Evolutionary conservation across 306 rosid genomes (phyloP), one percentile per base, ranked within the genome.

Genomic region (Prunus kanzakura): DNA sequence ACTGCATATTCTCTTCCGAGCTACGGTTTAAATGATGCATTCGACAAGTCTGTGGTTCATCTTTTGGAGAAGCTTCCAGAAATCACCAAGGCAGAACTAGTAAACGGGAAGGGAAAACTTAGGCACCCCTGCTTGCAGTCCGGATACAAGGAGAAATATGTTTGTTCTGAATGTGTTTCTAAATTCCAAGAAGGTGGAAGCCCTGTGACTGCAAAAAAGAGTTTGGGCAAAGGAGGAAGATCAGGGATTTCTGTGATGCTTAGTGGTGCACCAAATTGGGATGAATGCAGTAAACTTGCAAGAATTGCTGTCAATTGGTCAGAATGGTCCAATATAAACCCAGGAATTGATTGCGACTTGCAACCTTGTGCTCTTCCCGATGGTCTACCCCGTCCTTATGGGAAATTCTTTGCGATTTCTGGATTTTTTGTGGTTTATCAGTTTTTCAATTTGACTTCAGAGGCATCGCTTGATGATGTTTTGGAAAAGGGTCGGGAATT

Each of bases 401-500:
- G 99, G 49, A 84, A 82, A 61, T 95, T 95, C 75, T 89, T 87
- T 77, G 97, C 89, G 29, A 85, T 95, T 75, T 95, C 97, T 71
- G 99, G 99, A 54, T 95, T 95, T 83, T 95, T 80, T 84, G 99
- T 95, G 75, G 97, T 92, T 49, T 95, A 83, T 82, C 84, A 89
- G 63, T 95, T 92, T 80, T 95, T 92, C 82, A 95, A 92, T 86
- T 82, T 95, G 86, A 80, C 88, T 76, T 78, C 97, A 14, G 93
- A 95, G 41, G 95, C 96, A 47, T 68, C 92, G 4, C 90, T 92
- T 13, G 97, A 95, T 69, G 97, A 95, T 79, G 88, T 92, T 57
- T 76, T 95, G 84, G 90, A 89, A 81, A 95, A 85, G 80, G 97
- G 98, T 69, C 83, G 74, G 73, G 83, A 45, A 12, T 95, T 92